Percentiles rank a stretch among this genome's conserved stretches.
Conservation (phyloP, 441 rosid genomes). For the Sinapis alba region DNA sequence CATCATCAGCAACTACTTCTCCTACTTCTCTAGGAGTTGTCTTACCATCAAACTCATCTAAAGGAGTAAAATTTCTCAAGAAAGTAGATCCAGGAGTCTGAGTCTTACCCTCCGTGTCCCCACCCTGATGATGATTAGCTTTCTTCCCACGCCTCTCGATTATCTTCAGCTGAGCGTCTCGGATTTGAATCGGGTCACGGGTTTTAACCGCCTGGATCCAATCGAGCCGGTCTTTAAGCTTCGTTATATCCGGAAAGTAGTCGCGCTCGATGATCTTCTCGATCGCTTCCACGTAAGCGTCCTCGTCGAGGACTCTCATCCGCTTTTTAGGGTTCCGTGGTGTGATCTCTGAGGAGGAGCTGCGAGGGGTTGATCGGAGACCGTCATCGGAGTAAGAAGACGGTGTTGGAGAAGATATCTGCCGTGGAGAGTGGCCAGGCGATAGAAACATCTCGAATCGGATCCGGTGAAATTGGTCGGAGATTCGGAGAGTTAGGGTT, state of each 20-base stretch:
- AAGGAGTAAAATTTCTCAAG: conserved; percentile 68
- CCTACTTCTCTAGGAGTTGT: conserved; percentile 55
- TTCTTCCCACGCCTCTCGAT: conserved; percentile 83
- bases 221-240: conserved; percentile 93
- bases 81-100: conserved; percentile 94
- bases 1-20: conserved; percentile 42
- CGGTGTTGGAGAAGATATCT: conserved; percentile 70
- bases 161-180: conserved; percentile 92
- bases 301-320: conserved; percentile 77
- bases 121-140: conserved; percentile 37
- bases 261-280: conserved; percentile 97
- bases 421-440: conserved; percentile 95
- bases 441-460: conserved; percentile 69
- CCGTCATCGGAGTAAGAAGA: conserved; percentile 44
- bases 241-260: conserved; percentile 88
- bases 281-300: conserved; percentile 75
- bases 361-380: conserved; percentile 39
- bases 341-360: conserved; percentile 40
- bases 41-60: conserved; percentile 70
- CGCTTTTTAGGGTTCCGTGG: conserved; percentile 53
- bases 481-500: conserved; percentile 13
- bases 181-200: conserved; percentile 81
- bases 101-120: conserved; percentile 47
- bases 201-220: conserved; percentile 91
- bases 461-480: not conserved